Base-by-base conservation (phyloP, 1,284 basidiomycete genomes). In the Pseudozyma sp. region DNA sequence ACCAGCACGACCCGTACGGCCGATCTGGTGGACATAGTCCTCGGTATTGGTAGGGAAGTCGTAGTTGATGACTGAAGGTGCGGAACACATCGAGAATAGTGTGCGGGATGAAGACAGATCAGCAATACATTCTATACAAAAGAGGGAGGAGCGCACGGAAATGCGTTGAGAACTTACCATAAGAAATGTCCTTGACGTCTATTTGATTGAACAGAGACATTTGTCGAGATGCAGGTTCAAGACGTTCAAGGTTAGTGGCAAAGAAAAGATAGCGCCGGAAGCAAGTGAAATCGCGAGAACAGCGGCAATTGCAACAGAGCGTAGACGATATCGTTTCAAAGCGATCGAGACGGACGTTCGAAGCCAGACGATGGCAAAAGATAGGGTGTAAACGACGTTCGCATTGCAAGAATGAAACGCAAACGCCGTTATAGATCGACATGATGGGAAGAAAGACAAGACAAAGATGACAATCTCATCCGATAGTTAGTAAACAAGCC, bases 41-140 rank as follows among this genome's bases (percentile, higher is more conserved):
- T 95, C 94, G 79, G 93, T 94, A 85, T 95, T 95, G 87, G 95
- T 97, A 5, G 95, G 94, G 89, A 97, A 97, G 86, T 97, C 95
- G 86, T 94, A 96, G 88, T 95, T 95, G 42, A 84, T 79, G 70
- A 80, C 76, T 74, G 66, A 3, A 31, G 6, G 25, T 65, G 59
- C 47, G 51, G 35, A n/a, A n/a, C n/a, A n/a, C n/a, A n/a, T n/a
- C 6, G 47, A 39, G 5, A 19, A 25, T 14, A 19, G 45, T 7
- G 18, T n/a, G 18, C 34, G 19, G 3, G 34, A 53, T 7, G 9
- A 21, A 13, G 39, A 43, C 21, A 53, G 52, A n/a, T 34, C 3
- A n/a, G 14, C 4, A n/a, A n/a, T 34, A 43, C 25, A 10, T 11
- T 8, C 1, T 31, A 48, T 16, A 34, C 8, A 14, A 25, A 11